A percentile compares a stretch with the other conserved stretches of the same genome.
These are phyloP conservation scores for Oryza punctata DNA, from an alignment of 176 grass and related monocot genomes.

Conservation along the genomic window DNA sequence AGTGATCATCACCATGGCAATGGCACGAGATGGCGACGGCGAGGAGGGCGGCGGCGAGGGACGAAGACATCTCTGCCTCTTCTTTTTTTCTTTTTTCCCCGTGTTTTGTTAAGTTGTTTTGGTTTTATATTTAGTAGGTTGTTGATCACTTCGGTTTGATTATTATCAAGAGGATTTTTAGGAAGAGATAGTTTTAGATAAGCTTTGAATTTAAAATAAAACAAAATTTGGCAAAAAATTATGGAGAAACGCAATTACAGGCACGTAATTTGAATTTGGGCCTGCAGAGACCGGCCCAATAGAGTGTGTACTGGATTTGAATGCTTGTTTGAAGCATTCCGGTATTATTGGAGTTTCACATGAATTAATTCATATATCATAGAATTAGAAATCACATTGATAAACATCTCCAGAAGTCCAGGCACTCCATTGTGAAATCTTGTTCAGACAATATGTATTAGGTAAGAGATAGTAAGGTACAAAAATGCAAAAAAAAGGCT, in stretches of 20 bases:
- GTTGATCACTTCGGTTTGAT: background rate
- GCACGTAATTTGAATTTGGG: background rate
- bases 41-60: background rate
- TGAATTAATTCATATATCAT: background rate
- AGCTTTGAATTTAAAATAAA: background rate
- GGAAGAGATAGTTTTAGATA: background rate
- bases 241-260: background rate
- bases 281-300: background rate
- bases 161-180: background rate
- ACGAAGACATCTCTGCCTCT: background rate
- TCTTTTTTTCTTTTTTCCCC: background rate
- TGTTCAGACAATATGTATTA: background rate
- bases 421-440: background rate
- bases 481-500: background rate
- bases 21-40: background rate
- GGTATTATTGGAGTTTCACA: background rate
- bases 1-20: conserved; percentile 26
- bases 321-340: too few relatives aligned
- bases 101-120: background rate
- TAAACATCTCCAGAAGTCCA: background rate
- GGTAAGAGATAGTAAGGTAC: background rate
- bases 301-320: background rate
- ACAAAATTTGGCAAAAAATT: background rate
- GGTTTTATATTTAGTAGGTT: too few relatives aligned
- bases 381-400: background rate